Evolutionary conservation across 805 yeast species (phyloP).

Genomic region (Isabelozyma heimii): DNA sequence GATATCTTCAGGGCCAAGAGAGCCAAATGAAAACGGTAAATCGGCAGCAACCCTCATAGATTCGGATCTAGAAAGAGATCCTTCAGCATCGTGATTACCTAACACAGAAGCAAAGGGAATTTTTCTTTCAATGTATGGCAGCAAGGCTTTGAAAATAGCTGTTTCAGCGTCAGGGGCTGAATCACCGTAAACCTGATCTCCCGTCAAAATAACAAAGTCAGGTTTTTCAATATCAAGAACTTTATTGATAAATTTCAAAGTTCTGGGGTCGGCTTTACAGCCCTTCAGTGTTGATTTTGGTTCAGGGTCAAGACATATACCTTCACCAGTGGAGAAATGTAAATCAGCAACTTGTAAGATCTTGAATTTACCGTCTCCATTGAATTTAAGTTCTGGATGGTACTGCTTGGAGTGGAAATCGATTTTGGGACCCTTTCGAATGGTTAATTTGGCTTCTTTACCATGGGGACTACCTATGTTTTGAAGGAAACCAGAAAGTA

Average conservation of each 20-base stretch:
- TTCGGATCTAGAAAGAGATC: slow-evolving; percentile 57
- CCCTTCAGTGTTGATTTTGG: slow-evolving; percentile 47
- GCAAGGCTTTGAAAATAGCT: slow-evolving; percentile 71
- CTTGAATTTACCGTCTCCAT: slow-evolving; percentile 55
- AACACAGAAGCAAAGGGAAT: slow-evolving; percentile 84
- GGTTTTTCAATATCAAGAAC: slow-evolving; percentile 78
- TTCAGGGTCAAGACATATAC: slow-evolving; percentile 72
- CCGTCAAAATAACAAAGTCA: slow-evolving; percentile 81
- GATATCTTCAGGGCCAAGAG: slow-evolving; percentile 61
- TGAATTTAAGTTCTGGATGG: slow-evolving; percentile 32
- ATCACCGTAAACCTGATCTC: slow-evolving; percentile 88
- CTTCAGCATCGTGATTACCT: slow-evolving; percentile 96
- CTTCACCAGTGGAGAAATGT: slow-evolving; percentile 84
- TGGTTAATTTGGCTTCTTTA: slow-evolving; percentile 25
- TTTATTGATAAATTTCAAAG: slow-evolving; percentile 55
- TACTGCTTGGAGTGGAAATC: slow-evolving; percentile 23
- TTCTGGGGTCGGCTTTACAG: slow-evolving; percentile 79
- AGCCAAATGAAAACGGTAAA: slow-evolving; percentile 69
- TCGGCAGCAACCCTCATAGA: slow-evolving; percentile 53
- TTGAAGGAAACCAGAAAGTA: slow-evolving; percentile 23
- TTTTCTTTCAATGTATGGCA: slow-evolving; percentile 61
- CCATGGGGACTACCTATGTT: slow-evolving; percentile 17
- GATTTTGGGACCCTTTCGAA: slow-evolving; percentile 32
- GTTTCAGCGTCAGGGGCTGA: slow-evolving; percentile 78
- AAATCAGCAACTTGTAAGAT: slow-evolving; percentile 88